Conservation (phyloP, 2,329 filamentous ascomycete species). For the Ophiostoma montium region DNA sequence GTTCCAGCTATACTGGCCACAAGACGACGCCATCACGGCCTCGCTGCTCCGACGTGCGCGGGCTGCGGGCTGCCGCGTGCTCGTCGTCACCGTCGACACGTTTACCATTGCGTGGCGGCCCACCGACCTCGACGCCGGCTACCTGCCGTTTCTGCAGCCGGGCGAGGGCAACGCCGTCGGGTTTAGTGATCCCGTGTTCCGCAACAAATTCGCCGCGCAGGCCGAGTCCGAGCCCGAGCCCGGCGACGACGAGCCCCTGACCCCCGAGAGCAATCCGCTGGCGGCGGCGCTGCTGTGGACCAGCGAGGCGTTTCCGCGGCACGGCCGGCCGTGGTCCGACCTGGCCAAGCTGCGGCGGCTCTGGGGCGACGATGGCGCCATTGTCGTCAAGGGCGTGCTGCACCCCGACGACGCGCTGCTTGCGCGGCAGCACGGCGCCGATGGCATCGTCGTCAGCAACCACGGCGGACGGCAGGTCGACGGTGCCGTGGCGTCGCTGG, state of each 20-base stretch:
- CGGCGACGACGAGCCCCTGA: conserved; percentile 19
- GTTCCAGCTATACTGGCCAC: conserved; percentile 67
- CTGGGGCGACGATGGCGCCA: conserved; percentile 39
- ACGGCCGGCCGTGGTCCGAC: conserved; percentile 46
- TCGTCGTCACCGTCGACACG: conserved; percentile 62
- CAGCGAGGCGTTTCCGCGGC: conserved; percentile 35
- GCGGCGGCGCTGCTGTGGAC: conserved; percentile 40
- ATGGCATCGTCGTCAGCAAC: conserved; percentile 42
- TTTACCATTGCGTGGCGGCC: conserved; percentile 57
- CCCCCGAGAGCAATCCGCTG: conserved; percentile 32
- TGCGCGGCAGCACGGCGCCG: conserved; percentile 29
- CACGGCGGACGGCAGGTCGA: conserved; percentile 45
- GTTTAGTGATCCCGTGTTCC: conserved; percentile 54
- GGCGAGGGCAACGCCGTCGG: conserved; percentile 47
- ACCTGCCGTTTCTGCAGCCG: conserved; percentile 32
- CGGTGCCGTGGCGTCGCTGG: conserved; percentile 37
- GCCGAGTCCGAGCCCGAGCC: conserved; percentile 14
- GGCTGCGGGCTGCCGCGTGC: conserved; percentile 44
- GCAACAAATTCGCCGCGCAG: conserved; percentile 32
- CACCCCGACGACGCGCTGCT: conserved; percentile 33
- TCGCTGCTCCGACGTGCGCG: conserved; percentile 48
- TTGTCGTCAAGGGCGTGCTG: conserved; percentile 47
- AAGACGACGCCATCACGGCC: conserved; percentile 47
- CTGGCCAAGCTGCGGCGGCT: conserved; percentile 41
- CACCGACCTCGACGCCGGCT: conserved; percentile 49